Evolutionary conservation across 1,139 yeast genomes (phyloP).

Genomic region (Yamadazyma triangularis): DNA sequence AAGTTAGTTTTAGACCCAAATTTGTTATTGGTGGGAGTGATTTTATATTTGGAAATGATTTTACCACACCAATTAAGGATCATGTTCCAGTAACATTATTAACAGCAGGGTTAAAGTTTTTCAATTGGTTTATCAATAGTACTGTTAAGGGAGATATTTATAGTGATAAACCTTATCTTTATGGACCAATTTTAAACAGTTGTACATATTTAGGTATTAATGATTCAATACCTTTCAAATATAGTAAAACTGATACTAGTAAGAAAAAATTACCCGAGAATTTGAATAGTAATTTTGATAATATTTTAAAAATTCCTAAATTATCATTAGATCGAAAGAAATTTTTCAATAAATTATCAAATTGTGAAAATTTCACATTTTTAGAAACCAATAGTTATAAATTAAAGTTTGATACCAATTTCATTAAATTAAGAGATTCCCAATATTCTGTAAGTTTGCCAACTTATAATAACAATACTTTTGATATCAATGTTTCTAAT

Average conservation of each 20-base stretch:
- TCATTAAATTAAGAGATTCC: conserved; percentile 38
- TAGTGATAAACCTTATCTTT: conserved; percentile 55
- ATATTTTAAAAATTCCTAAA: conserved; percentile 20
- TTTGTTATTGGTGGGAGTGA: conserved; percentile 44
- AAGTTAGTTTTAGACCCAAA: conserved; percentile 38
- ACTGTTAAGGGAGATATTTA: conserved; percentile 63
- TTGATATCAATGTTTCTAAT: conserved; percentile 36
- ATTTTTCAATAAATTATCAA: conserved; percentile 25
- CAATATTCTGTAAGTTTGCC: conserved; percentile 41
- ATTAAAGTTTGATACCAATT: conserved; percentile 37
- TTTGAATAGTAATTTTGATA: conserved; percentile 13
- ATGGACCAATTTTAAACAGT: conserved; percentile 58
- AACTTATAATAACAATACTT: conserved; percentile 31
- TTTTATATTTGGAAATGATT: conserved; percentile 66
- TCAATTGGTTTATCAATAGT: conserved; percentile 58
- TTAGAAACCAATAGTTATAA: conserved; percentile 21
- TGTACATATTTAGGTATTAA: conserved; percentile 37
- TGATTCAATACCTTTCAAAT: conserved; percentile 12
- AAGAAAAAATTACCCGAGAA: conserved; percentile 18
- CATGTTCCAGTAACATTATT: conserved; percentile 49
- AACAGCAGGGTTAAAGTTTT: conserved; percentile 48
- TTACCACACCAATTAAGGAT: conserved; percentile 54
- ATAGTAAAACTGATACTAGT: conserved; percentile 10
- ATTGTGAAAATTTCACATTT: conserved; percentile 30
- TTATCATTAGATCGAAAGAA: conserved; percentile 29